phyloP scores from a whole-genome alignment of 2,329 filamentous ascomycete genomes.

The Cytospora paraplurivora region DNA sequence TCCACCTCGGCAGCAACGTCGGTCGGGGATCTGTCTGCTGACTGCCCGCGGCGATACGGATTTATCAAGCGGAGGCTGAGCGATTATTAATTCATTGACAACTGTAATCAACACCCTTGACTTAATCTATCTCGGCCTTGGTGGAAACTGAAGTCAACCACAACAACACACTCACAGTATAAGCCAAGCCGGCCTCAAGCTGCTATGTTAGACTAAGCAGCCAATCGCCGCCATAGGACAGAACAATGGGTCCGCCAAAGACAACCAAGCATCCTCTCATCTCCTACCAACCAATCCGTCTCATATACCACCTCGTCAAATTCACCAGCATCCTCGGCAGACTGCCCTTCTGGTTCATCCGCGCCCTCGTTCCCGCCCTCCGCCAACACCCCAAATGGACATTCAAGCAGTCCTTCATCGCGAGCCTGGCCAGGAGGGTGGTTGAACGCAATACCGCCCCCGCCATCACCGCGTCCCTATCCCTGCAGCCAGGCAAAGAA shows the following conservation, averaged over 20 bases:
- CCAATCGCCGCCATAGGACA: too few species aligned
- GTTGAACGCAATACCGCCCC: slow-evolving; percentile 17
- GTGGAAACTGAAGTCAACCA: too few species aligned
- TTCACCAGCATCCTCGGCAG: slow-evolving; percentile 16
- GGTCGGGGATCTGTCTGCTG: too few species aligned
- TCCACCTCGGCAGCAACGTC: too few species aligned
- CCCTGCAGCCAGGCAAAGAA: slow-evolving; percentile 19
- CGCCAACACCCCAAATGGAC: slow-evolving; percentile 28
- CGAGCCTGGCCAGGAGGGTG: slow-evolving; percentile 3
- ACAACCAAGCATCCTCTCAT: slow-evolving; percentile 20
- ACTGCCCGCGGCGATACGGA: too few species aligned
- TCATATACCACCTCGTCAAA: slow-evolving; percentile 20
- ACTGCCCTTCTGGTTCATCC: slow-evolving; percentile 25
- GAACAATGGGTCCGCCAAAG: slow-evolving; percentile 9
- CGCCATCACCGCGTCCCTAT: slow-evolving; percentile 20
- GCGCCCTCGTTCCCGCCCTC: slow-evolving; percentile 24
- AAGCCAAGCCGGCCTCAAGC: too few species aligned
- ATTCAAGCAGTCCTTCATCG: slow-evolving; percentile 21
- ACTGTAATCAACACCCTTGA: too few species aligned
- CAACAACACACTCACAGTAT: too few species aligned
- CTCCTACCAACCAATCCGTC: slow-evolving; percentile 27
- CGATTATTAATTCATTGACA: too few species aligned
- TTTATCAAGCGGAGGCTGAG: too few species aligned
- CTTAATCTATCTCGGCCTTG: too few species aligned
- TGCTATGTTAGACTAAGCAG: too few species aligned